Conservation (phyloP, 768 basidiomycete genomes). For the Fistulinella prunicolor region DNA sequence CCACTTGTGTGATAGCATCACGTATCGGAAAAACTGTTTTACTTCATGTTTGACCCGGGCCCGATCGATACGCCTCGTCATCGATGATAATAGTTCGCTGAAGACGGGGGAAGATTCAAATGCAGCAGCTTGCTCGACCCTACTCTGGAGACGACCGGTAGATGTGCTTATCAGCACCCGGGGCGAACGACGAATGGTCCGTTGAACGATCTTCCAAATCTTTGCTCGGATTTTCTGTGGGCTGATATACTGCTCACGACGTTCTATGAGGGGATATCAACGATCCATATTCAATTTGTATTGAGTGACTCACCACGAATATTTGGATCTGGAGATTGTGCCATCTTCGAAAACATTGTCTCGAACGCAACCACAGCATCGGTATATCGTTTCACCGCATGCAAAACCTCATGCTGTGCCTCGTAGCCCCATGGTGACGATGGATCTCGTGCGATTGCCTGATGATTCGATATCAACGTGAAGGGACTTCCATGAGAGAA, state of each 20-base stretch:
- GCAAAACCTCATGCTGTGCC: not conserved
- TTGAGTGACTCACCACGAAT: not conserved
- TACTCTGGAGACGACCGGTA: no score
- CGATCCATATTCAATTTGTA: no score
- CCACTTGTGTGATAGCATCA: conserved; percentile 7
- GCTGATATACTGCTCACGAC: no score
- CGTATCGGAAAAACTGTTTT: not conserved
- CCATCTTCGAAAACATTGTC: not conserved
- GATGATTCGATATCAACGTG: not conserved
- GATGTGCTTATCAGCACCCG: no score
- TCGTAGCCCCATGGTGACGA: not conserved
- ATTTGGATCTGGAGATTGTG: not conserved
- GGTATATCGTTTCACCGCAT: not conserved
- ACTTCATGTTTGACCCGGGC: not conserved
- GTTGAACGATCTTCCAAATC: no score
- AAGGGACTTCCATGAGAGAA: not conserved
- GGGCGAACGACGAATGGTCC: no score
- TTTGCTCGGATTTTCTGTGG: no score
- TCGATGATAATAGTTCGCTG: no score
- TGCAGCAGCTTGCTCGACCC: no score
- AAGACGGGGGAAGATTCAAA: no score
- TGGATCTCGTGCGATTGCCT: not conserved
- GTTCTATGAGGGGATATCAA: no score
- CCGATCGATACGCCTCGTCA: not conserved
- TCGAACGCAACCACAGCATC: not conserved